Conservation (phyloP, 1,284 basidiomycete genomes). For the Takashimella koratensis region DNA sequence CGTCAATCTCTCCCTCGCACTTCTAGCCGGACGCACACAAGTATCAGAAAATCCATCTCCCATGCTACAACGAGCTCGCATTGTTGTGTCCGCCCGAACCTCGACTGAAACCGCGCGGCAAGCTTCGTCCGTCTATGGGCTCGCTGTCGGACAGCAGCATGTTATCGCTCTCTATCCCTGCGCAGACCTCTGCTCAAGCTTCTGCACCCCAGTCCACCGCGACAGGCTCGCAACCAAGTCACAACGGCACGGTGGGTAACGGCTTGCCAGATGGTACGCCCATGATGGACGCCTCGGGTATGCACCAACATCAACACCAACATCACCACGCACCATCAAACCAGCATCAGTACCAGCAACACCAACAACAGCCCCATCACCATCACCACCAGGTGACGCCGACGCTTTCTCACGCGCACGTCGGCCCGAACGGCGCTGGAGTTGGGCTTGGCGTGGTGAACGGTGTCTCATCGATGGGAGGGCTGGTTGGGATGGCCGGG, state of each 20-base stretch:
- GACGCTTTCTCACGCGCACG: background rate
- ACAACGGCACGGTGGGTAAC: background rate
- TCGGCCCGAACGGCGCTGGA: background rate
- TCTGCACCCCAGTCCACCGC: background rate
- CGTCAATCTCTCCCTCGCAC: background rate
- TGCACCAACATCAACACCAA: conserved; percentile 2
- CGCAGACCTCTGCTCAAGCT: background rate
- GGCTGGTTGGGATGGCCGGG: background rate
- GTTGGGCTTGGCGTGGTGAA: background rate
- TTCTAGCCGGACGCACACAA: conserved; percentile 27
- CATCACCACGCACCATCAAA: conserved; percentile 1
- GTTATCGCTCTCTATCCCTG: conserved; percentile 7
- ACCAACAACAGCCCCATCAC: conserved; percentile 5
- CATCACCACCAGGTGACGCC: conserved; percentile 1
- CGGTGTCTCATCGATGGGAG: background rate
- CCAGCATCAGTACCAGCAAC: conserved; percentile 5
- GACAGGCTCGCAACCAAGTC: background rate
- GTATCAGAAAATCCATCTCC: conserved; percentile 36
- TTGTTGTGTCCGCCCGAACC: conserved; percentile 26
- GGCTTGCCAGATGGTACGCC: background rate
- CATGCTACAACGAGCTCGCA: conserved; percentile 31
- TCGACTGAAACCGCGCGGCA: conserved; percentile 12
- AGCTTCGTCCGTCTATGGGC: conserved; percentile 20
- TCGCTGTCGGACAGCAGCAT: conserved; percentile 19
- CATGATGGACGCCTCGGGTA: background rate